Evolutionary conservation across 1,284 basidiomycete species (phyloP), one percentile per base, ranked within the genome.

Genomic region (Cerrena zonata): DNA sequence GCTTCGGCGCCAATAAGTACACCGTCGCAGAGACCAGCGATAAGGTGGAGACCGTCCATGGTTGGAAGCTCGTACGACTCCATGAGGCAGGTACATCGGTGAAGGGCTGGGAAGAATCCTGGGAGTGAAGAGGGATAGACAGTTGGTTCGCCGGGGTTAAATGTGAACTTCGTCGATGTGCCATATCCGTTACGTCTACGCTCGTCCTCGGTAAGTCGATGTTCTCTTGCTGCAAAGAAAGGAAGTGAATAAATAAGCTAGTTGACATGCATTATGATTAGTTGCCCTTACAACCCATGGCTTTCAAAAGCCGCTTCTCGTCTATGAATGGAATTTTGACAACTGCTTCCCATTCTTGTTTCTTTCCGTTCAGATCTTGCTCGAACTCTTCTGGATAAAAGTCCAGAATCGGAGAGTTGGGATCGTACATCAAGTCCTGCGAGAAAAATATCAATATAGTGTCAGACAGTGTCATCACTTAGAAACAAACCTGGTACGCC

Each of bases 261-360:
- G 18, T 41, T 7, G 18, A 26, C 7, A 30, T 13, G 15, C 44
- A 48, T 42, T 2, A 70, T n/a, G n/a, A n/a, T n/a, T n/a, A n/a
- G n/a, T n/a, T n/a, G n/a, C n/a, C n/a, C 79, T 56, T 59, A 90
- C 91, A 69, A 36, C 72, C 69, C 94, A 97, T 95, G 1, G 93
- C 89, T 21, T 76, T 75, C 25, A 97, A 71, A 15, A 99, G 69
- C 45, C 91, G 77, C 15, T 75, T 64, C 69, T 96, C 85, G 45
- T 97, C 86, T 56, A 99, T 99, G 69, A 99, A 99, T 0, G 96
- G 96, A 59, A 99, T 98, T 72, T 99, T 98, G 53, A 99, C 93
- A 53, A 99, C 83, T 0, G 95, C 95, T 67, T 99, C 96, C 96
- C 96, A 99, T 30, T 97, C 94, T 61, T 89, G 85, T 67, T 95